Conservation (phyloP, 352 stramenopile species). For the Globisporangium middletonii region DNA sequence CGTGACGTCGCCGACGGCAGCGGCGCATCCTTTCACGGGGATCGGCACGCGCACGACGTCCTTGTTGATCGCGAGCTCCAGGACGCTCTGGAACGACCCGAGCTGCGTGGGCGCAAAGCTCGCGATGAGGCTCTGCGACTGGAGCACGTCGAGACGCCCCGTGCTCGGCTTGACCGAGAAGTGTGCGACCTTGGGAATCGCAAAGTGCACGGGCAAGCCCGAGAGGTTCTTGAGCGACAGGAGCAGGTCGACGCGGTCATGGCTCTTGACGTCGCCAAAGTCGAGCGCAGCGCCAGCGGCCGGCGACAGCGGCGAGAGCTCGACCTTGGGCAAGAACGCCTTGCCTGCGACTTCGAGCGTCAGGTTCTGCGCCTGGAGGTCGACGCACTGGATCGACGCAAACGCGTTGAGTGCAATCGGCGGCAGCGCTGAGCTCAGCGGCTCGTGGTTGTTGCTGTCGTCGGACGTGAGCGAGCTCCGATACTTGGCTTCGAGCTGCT, state of each 20-base stretch:
- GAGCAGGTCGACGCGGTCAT: conserved; percentile 79
- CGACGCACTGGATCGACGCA: conserved; percentile 61
- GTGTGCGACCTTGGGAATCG: conserved; percentile 62
- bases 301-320: conserved; percentile 26
- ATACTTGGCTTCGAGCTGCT: conserved; percentile 18
- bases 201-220: conserved; percentile 55
- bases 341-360: conserved; percentile 71
- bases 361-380: conserved; percentile 63
- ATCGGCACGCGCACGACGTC: conserved; percentile 49
- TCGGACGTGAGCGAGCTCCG: conserved; percentile 3
- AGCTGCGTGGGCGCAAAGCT: conserved; percentile 88
- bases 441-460: conserved; percentile 7
- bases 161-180: conserved; percentile 61
- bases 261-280: conserved; percentile 81
- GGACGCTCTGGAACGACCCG: conserved; percentile 50
- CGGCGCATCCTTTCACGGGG: conserved; percentile 55
- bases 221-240: conserved; percentile 81
- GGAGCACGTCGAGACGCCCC: conserved; percentile 75
- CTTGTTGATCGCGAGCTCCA: conserved; percentile 45
- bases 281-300: conserved; percentile 21
- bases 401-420: conserved; percentile 50
- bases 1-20: conserved; percentile 32
- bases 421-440: conserved; percentile 10
- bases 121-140: conserved; percentile 86
- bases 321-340: conserved; percentile 42